phyloP scores from a whole-genome alignment of 345 rosid genomes.

The Murraya koenigii region DNA sequence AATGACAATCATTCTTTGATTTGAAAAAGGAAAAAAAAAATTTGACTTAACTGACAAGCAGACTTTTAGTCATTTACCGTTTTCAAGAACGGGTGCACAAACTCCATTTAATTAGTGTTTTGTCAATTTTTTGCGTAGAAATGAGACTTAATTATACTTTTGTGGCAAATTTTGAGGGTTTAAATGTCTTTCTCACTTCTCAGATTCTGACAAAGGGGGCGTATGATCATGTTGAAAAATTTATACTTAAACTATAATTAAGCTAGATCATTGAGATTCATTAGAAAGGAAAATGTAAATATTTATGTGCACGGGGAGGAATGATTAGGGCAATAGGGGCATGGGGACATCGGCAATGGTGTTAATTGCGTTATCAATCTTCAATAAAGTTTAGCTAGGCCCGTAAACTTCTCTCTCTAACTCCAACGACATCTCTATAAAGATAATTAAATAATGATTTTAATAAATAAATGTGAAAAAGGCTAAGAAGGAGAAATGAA shows the following conservation, averaged over 20 bases:
- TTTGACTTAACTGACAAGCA: too few relatives aligned
- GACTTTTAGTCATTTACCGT: too few relatives aligned
- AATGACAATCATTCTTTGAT: too few relatives aligned
- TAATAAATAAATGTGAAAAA: not conserved
- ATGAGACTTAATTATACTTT: not conserved
- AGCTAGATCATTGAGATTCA: not conserved
- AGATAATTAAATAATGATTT: not conserved
- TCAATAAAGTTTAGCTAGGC: not conserved
- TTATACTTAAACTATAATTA: not conserved
- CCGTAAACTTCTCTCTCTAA: conserved; percentile 14
- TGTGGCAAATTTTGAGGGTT: not conserved
- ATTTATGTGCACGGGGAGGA: conserved; percentile 1
- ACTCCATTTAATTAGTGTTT: too few relatives aligned
- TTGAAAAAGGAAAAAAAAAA: too few relatives aligned
- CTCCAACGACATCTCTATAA: not conserved
- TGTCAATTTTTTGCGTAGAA: not conserved
- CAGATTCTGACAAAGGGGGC: not conserved
- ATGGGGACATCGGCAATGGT: not conserved
- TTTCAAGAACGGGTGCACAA: not conserved
- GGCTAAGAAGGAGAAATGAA: not conserved
- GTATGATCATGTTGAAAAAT: not conserved
- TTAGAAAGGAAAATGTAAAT: not conserved
- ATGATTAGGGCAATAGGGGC: conserved; percentile 4
- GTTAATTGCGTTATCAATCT: not conserved
- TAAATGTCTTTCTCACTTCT: not conserved